Evolutionary conservation across 139 green algal genomes (phyloP).

Genomic region (Astrephomene gubernaculifera): DNA sequence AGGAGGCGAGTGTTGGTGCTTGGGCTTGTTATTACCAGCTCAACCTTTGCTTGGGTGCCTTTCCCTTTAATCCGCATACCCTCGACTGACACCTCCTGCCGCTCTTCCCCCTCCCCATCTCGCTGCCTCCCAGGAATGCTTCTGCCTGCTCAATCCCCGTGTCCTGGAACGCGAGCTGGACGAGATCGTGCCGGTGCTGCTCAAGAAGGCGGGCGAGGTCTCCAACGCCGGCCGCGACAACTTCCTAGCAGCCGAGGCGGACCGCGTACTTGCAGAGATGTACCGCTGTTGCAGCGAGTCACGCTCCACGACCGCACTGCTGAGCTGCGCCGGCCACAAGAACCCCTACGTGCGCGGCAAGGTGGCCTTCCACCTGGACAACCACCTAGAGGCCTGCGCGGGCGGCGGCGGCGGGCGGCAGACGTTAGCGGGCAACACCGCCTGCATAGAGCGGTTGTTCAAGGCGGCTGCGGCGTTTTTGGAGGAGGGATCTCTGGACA

Average conservation of each 20-base stretch:
- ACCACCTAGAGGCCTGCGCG: conserved; percentile 49
- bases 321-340: conserved; percentile 63
- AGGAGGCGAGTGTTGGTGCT: too few species aligned
- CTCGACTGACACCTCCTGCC: not conserved
- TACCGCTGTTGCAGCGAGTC: conserved; percentile 56
- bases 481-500: conserved; percentile 75
- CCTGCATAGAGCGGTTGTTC: conserved; percentile 60
- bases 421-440: conserved; percentile 44
- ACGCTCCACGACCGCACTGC: conserved; percentile 61
- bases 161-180: conserved; percentile 80
- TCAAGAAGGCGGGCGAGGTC: conserved; percentile 85
- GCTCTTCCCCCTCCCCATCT: not conserved
- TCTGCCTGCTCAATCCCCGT: conserved; percentile 57
- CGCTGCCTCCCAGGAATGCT: conserved; percentile 67
- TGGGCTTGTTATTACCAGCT: too few species aligned
- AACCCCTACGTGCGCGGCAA: conserved; percentile 62
- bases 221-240: conserved; percentile 84
- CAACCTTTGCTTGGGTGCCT: too few species aligned
- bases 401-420: conserved; percentile 7
- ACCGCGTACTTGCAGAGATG: conserved; percentile 74
- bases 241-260: conserved; percentile 83
- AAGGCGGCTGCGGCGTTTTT: conserved; percentile 71
- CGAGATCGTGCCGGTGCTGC: conserved; percentile 79
- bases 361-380: conserved; percentile 74
- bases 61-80: too few species aligned